Evolutionary conservation across 352 stramenopile species (phyloP).

Genomic region (Phytophthora pisi): DNA sequence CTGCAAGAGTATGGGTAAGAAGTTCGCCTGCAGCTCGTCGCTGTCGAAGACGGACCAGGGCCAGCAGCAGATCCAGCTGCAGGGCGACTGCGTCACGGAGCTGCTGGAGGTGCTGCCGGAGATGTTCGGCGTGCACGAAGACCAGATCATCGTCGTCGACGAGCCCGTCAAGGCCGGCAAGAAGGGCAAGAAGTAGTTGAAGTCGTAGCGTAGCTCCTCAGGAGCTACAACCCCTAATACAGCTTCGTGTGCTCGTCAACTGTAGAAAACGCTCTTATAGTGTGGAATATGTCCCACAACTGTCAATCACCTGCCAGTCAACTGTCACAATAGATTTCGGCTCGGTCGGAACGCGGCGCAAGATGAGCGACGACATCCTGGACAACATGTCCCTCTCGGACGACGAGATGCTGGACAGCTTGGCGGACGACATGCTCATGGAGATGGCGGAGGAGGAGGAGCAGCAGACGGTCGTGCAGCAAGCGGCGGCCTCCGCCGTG

Average conservation of each 20-base stretch:
- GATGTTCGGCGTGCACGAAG: slow-evolving; percentile 78
- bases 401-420: slow-evolving; percentile 82
- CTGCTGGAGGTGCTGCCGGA: slow-evolving; percentile 76
- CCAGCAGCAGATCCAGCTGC: slow-evolving; percentile 84
- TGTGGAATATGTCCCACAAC: too few species aligned
- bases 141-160: slow-evolving; percentile 76
- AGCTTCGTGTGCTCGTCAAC: too few species aligned
- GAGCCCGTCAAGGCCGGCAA: slow-evolving; percentile 70
- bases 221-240: too few species aligned
- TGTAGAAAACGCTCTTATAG: too few species aligned
- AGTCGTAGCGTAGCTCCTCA: background rate
- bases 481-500: slow-evolving; percentile 18
- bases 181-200: slow-evolving; percentile 37
- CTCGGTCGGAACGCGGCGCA: background rate
- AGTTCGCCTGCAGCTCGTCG: slow-evolving; percentile 83
- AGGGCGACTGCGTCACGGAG: slow-evolving; percentile 80
- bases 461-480: too few species aligned
- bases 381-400: slow-evolving; percentile 87
- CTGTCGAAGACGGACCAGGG: slow-evolving; percentile 77
- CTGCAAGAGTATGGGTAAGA: slow-evolving; percentile 80
- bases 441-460: slow-evolving; percentile 54
- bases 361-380: slow-evolving; percentile 77
- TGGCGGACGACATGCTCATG: slow-evolving; percentile 83
- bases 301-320: too few species aligned
- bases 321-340: too few species aligned